phyloP scores from a whole-genome alignment of 148 eudicot species.

The Cornus florida region DNA sequence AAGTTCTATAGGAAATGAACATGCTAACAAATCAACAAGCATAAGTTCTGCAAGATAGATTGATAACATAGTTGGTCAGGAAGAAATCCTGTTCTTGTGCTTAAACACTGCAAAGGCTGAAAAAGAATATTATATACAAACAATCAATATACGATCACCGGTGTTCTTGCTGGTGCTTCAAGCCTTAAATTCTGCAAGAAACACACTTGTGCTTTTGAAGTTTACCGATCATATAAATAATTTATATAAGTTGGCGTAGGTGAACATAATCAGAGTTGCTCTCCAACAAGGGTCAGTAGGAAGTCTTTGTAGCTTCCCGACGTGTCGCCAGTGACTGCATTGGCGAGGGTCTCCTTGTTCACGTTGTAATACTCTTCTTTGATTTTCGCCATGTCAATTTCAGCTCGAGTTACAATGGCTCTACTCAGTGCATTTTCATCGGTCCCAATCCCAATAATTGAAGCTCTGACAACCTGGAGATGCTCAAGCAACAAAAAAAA shows the following conservation, averaged over 20 bases:
- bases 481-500: neutral
- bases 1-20: no score
- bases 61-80: no score
- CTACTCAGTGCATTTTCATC: constrained; percentile 82
- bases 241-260: neutral
- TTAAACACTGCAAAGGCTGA: no score
- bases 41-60: no score
- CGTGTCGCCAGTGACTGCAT: constrained; percentile 70
- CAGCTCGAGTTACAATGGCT: constrained; percentile 75
- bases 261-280: constrained; percentile 13
- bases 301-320: constrained; percentile 68
- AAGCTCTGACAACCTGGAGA: constrained; percentile 55
- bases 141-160: no score
- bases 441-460: constrained; percentile 68
- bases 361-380: constrained; percentile 38
- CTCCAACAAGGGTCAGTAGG: constrained; percentile 70
- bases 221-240: no score
- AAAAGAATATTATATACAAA: no score
- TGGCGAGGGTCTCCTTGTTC: constrained; percentile 48
- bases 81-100: no score
- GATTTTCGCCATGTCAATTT: constrained; percentile 70
- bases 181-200: no score
- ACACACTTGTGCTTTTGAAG: no score
- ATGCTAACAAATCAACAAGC: no score
- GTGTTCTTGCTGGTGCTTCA: no score